Base-by-base conservation (phyloP, 306 rosid species). In the Psophocarpus tetragonolobus region DNA sequence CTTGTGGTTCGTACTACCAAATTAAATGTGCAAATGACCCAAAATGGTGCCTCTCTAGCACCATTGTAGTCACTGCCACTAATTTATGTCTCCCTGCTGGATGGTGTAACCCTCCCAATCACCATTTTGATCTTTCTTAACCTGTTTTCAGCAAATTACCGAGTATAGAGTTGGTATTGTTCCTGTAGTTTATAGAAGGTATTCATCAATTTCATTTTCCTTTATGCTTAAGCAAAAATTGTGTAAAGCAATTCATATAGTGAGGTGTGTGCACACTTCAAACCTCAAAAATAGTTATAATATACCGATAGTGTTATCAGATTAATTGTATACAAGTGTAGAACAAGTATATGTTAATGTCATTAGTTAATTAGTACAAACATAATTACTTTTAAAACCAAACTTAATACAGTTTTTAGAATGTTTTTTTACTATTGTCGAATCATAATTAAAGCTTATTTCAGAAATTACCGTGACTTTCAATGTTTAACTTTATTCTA, bases 41-140 rank as follows among this genome's bases (percentile, higher is more conserved):
- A 35, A 83, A 88, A 14, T 90, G 95, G 97, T 92, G 97, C 69
- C 90, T 87, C 27, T 80, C 85, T 24, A 88, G 87, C 29, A 58
- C 87, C 45, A 87, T 92, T 73, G 74, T 87, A 1, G 93, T 92
- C 80, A 92, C 97, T n/a, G 94, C 97, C 80, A 92, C 97, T 2
- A 92, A 92, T 74, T 92, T 92, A 67, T 92, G 94, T 66, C 94
- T 94, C 1, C 97, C 97, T 15, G 97, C 94, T 4, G 95, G 97
- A 3, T 90, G 97, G 95, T 92, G 97, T 72, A 90, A 92, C 82
- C 97, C 94, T 85, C 97, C 94, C 0, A 80, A 85, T 36, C 91
- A 41, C 68, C 97, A 92, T 82, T 92, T 92, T 69, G 97, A 92
- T 58, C 94, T 92, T 26, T 80, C 97, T 74, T 91, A 90, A 41